These are phyloP conservation scores for Sideroxylon spinosum DNA, from an alignment of 179 eudicot species.

Conservation along the genomic window DNA sequence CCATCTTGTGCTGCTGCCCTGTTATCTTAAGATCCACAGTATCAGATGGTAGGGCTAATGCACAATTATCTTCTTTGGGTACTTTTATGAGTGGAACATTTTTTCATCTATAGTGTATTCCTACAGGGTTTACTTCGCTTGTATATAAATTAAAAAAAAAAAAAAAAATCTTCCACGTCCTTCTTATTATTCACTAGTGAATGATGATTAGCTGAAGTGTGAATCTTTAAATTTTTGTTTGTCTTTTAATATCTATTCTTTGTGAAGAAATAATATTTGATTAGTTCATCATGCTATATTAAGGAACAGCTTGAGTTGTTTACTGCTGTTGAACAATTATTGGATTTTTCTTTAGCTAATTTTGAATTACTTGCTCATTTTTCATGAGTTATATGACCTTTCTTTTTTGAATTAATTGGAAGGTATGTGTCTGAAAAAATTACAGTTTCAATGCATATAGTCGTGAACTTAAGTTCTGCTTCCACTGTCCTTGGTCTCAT, in stretches of 20 bases:
- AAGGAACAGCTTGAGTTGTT: not conserved
- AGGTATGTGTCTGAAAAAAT: not conserved
- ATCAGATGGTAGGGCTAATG: not conserved
- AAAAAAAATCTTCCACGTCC: too few species aligned
- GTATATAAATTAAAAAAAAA: too few species aligned
- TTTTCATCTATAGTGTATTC: not conserved
- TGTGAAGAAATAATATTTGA: conserved; percentile 5
- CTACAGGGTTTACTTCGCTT: not conserved
- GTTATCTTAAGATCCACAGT: conserved; percentile 4
- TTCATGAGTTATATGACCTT: conserved; percentile 7
- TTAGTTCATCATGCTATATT: not conserved
- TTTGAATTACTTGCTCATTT: not conserved
- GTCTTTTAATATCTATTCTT: not conserved
- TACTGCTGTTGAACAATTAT: not conserved
- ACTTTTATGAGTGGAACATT: not conserved
- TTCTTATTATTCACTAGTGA: not conserved
- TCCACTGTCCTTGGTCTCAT: not conserved
- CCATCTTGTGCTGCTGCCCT: not conserved
- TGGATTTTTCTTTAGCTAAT: not conserved
- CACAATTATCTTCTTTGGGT: not conserved
- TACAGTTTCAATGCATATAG: not conserved
- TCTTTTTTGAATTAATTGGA: not conserved
- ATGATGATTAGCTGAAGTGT: not conserved
- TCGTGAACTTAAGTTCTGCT: not conserved
- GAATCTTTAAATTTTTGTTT: not conserved